Conservation (phyloP, 75 land plant genomes). For the Isoetes taiwanensis region DNA sequence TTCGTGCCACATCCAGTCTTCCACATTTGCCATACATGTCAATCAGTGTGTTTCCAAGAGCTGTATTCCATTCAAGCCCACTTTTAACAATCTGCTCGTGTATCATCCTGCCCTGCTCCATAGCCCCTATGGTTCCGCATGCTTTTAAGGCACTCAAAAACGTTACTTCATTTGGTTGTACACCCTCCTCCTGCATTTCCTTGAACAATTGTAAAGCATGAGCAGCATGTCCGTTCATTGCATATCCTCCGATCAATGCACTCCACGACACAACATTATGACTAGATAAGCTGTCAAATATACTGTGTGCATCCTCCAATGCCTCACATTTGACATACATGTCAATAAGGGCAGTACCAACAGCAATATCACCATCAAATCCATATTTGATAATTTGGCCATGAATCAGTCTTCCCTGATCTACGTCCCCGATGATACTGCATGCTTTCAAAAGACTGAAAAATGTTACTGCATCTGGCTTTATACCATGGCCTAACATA, state of each 20-base stretch:
- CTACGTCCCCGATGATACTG: constrained; percentile 22
- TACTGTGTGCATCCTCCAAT: constrained; percentile 11
- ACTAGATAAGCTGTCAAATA: constrained; percentile 17
- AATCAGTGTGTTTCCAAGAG: constrained; percentile 6
- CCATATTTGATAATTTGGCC: constrained; percentile 32
- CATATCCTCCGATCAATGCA: constrained; percentile 18
- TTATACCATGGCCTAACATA: constrained; percentile 24
- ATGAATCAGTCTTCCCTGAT: constrained; percentile 41
- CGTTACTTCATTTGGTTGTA: constrained; percentile 13
- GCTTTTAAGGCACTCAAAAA: constrained; percentile 15
- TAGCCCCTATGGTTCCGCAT: constrained; percentile 10
- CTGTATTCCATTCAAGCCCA: constrained; percentile 10
- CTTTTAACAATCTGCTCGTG: constrained; percentile 1
- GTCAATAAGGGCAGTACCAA: constrained; percentile 30
- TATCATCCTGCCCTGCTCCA: not conserved
- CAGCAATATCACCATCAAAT: constrained; percentile 20
- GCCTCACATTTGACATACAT: constrained; percentile 24
- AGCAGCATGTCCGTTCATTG: not conserved
- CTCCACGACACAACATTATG: constrained; percentile 26
- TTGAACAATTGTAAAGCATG: constrained; percentile 9
- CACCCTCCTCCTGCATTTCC: constrained; percentile 10
- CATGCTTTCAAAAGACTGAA: constrained; percentile 10
- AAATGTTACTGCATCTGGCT: constrained; percentile 18
- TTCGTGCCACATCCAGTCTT: constrained; percentile 3
- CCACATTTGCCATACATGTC: constrained; percentile 19